Evolutionary conservation across 75 land plant species (phyloP), one percentile per base, ranked within the genome.

Genomic region (Sequoiadendron giganteum): DNA sequence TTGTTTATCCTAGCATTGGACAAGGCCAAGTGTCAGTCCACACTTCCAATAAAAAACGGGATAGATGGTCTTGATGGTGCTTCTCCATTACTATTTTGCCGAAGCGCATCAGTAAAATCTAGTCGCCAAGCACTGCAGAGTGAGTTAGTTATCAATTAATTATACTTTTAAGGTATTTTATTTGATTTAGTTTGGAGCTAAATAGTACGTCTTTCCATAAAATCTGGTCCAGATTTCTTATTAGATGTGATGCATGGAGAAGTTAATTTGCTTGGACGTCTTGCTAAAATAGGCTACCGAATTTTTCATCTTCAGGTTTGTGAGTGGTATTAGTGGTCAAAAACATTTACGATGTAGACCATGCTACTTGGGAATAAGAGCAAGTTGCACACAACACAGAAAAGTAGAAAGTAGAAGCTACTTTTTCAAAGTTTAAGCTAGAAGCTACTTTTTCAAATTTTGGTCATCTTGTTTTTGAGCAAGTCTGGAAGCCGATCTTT

Each of bases 41-140:
- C 91, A 83, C 92, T 96, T 68, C 92, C 96, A 75, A 85, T 92
- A 40, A 83, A 85, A 42, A 87, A 92, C 90, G 97, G 97, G 68
- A 95, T 97, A 87, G 97, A 97, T 93, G 95, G 99, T 28, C 36
- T 94, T 40, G 99, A 97, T 90, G 99, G 99, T 39, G 99, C 96
- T 86, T 97, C 99, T 87, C 94, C 97, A 38, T 58, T 91, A 39
- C 75, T 97, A 68, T 97, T 97, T 88, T 85, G 88, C 54, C 28
- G 80, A 49, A 86, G 89, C 52, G 86, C 94, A 30, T 55, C 68
- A 30, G 90, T 94, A 38, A 97, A 97, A 90, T 96, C 97, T 14
- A 97, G 99, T 78, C 93, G 93, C 40, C 95, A 96, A 88, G 88
- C 97, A 43, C 70, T 97, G 73, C 87, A 89, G 88, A 95, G 99